Evolutionary conservation across 345 rosid species (phyloP), one percentile per base, ranked within the genome.

Genomic region (Hibiscus syriacus): DNA sequence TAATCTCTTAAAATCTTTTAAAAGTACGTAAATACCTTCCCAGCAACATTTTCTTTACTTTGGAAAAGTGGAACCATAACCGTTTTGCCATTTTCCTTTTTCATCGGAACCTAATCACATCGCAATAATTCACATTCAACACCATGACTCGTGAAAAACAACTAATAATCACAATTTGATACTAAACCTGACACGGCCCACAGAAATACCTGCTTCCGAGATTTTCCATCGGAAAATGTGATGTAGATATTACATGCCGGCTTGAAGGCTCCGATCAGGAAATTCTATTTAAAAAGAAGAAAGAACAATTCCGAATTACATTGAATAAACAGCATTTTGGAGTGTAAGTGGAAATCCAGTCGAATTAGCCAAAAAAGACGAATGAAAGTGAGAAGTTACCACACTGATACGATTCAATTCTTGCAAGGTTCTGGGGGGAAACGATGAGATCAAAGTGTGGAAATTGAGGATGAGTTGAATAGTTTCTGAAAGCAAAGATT

Each of bases 81-180:
- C 2, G 83, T 85, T 74, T 94, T 96, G 38, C 99, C 98, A 80
- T 89, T 89, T 78, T 91, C 98, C 86, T 87, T 94, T 88, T 94
- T 94, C 77, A 82, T 20, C 3, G 98, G 96, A 50, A 94, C 95
- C 99, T 91, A 69, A 1, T 74, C 69, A 59, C 50, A 68, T 41
- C 46, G 59, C 49, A 80, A 45, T 1, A n/a, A 43, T 53, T 7
- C 13, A 67, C 6, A n/a, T 23, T 62, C 19, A 11, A 64, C 23
- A 52, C 11, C 45, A 66, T n/a, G 10, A 66, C 54, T 16, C 55
- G 25, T 3, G 20, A 48, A 48, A 36, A 20, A 17, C 11, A 54
- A 22, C 39, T 39, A 19, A n/a, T 25, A 26, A 38, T 57, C 26
- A 5, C 16, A 48, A 50, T 16, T 45, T 3, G 25, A 62, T 50